phyloP scores from a whole-genome alignment of 1,284 basidiomycete species.

The Puccinia coronata region DNA sequence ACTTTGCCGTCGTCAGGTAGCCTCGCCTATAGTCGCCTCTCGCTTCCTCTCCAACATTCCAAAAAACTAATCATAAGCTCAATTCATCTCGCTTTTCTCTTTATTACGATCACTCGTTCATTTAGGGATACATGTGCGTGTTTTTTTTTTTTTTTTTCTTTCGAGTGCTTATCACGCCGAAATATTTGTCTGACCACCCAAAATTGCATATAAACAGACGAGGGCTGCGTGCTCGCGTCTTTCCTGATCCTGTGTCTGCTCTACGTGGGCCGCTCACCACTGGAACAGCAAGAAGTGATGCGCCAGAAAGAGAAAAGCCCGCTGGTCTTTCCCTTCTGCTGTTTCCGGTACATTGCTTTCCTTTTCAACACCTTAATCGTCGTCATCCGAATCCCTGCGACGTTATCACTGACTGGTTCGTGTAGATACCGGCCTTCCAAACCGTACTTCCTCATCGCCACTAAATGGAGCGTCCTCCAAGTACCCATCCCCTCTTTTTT shows the following conservation, averaged over 20 bases:
- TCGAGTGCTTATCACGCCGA: not conserved
- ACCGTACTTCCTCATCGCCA: conserved; percentile 52
- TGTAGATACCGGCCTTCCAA: conserved; percentile 51
- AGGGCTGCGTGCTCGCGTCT: conserved; percentile 70
- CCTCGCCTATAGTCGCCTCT: not conserved
- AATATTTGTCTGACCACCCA: conserved; percentile 62
- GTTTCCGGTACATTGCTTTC: not conserved
- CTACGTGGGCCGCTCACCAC: conserved; percentile 72
- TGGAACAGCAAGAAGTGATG: conserved; percentile 66
- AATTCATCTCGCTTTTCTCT: not conserved
- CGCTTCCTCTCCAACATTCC: too few species aligned
- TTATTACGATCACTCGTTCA: too few species aligned
- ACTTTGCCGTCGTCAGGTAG: conserved; percentile 36
- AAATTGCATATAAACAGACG: conserved; percentile 48
- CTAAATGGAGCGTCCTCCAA: conserved; percentile 54
- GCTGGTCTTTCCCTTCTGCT: conserved; percentile 71
- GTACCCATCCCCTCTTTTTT: not conserved
- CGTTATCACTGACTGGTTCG: too few species aligned
- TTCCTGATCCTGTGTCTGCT: conserved; percentile 72
- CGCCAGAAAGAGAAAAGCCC: conserved; percentile 74
- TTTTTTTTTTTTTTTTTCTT: too few species aligned
- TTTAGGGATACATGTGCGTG: conserved; percentile 19
- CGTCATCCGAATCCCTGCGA: too few species aligned
- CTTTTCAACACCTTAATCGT: not conserved
- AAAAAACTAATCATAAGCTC: not conserved